Evolutionary conservation across 176 grass and related monocot species (phyloP), one percentile per base, ranked within the genome.

Genomic region (Ananas comosus): DNA sequence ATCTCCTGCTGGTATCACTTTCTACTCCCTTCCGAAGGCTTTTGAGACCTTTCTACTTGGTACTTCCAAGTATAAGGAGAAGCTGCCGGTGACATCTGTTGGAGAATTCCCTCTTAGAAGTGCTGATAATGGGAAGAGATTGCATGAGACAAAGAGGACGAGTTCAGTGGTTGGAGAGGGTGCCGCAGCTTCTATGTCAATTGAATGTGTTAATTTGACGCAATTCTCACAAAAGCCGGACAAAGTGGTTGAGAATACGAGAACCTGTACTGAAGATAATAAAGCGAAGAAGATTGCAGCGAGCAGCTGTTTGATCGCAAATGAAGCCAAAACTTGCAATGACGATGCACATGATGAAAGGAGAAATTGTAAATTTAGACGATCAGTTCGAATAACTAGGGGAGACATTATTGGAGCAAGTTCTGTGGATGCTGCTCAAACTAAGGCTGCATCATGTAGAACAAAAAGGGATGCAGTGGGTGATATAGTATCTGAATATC

Each of bases 31-130:
- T 73, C 63, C 80, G 10, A 77, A 77, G 52, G 80, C 80, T 58
- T 83, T 83, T 51, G 80, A 83, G 68, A 72, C 80, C 48, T 83
- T 83, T 72, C 19, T 83, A 64, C 68, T 77, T 51, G 80, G 68
- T 59, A 77, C 75, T 77, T 83, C 80, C 49, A 83, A 83, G 74
- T 83, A 83, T 22, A 83, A 83, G 71, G 74, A 66, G 28, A 77
- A 77, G 61, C 52, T 65, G 53, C 76, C 63, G 61, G 33, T 42
- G 33, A 4, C 33, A 42, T 42, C 33, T 49, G 3, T 54, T 70
- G 63, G 54, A 72, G 53, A 29, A 70, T 64, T 58, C 21, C 61
- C 52, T 11, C 14, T 17, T 12, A 68, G 49, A 65, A 50, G 51
- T 29, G 63, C 49, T 48, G 18, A 16, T 57, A 16, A 17, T 1